Evolutionary conservation across 306 rosid genomes (phyloP).

Genomic region (Prosopis cineraria): DNA sequence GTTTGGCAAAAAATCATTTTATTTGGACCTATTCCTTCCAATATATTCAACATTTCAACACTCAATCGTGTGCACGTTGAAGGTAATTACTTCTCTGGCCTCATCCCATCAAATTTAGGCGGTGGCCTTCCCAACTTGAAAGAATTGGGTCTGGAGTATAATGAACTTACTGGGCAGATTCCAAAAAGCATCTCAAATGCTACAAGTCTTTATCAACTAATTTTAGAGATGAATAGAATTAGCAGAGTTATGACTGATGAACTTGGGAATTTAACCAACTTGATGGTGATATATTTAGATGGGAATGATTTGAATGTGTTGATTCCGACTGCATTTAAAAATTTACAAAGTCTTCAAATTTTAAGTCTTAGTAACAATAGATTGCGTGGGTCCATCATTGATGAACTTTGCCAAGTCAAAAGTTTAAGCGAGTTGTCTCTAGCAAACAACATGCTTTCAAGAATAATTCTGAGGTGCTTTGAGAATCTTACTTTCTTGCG

Average conservation of each 20-base stretch:
- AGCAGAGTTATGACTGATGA: background rate
- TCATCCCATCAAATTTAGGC: background rate
- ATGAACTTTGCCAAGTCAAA: background rate
- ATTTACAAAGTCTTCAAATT: background rate
- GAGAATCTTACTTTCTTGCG: background rate
- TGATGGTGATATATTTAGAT: background rate
- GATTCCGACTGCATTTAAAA: background rate
- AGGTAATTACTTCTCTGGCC: background rate
- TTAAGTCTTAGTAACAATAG: background rate
- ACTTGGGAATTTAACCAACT: background rate
- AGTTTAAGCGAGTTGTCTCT: background rate
- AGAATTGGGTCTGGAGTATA: accelerated
- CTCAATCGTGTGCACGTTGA: slow-evolving; percentile 18
- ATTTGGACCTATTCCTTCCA: slow-evolving; percentile 22
- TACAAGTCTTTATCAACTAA: too few species aligned
- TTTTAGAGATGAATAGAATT: too few species aligned
- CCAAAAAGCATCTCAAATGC: background rate
- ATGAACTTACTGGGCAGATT: background rate
- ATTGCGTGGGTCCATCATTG: background rate
- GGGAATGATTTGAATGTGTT: background rate
- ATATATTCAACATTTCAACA: slow-evolving; percentile 37
- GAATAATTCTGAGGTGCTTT: background rate
- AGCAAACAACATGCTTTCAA: background rate
- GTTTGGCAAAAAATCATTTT: background rate
- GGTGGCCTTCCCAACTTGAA: background rate